Base-by-base conservation (phyloP, 2,329 filamentous ascomycete species). In the Cephalotrichum gorgonifer region DNA sequence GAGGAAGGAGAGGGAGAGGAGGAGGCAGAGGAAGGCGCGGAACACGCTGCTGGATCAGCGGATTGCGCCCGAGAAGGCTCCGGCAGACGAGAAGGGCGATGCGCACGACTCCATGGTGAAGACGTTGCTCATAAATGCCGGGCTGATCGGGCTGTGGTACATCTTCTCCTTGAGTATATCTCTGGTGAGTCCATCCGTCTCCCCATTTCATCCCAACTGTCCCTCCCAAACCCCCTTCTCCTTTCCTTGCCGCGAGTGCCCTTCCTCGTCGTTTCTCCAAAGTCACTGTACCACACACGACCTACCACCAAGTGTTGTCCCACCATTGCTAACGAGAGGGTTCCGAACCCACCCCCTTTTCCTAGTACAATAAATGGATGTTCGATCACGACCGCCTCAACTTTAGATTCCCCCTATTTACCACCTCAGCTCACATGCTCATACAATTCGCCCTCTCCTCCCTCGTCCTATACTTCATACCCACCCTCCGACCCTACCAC, bases 361-460 rank as follows among this genome's bases (percentile, higher is more conserved):
- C 15, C 23, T 55, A 93, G 85, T 98, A 97, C 74, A 98, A 98
- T 76, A 97, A 96, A 71, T 97, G 93, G 93, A 97, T 98, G 91
- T 97, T 98, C 69, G 86, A 87, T 60, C 78, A 84, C 53, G 78
- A 85, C 56, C 81, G 85, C 56, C 79, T 94, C 57, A 85, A 96
- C 66, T 98, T 98, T 64, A 83, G 87, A 47, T 97, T 93, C 60
- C 93, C 93, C 35, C 77, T 98, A 45, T 97, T 97, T 67, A 95
- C 90, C 11, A 98, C 93, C 3, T 87, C 88, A 54, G 74, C 93
- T 64, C 93, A 98, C 70, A 97, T 97, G 90, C 71, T 90, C 22
- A 89, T 98, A 45, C 93, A 98, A 63, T 97, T 97, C 66, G 67
- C 74, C 15, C 79, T 97, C 39, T 78, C 93, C 8, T 81, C 77